Evolutionary conservation across 2,329 filamentous ascomycete species (phyloP), one percentile per base, ranked within the genome.

Genomic region (Pseudogymnoascus sp.): DNA sequence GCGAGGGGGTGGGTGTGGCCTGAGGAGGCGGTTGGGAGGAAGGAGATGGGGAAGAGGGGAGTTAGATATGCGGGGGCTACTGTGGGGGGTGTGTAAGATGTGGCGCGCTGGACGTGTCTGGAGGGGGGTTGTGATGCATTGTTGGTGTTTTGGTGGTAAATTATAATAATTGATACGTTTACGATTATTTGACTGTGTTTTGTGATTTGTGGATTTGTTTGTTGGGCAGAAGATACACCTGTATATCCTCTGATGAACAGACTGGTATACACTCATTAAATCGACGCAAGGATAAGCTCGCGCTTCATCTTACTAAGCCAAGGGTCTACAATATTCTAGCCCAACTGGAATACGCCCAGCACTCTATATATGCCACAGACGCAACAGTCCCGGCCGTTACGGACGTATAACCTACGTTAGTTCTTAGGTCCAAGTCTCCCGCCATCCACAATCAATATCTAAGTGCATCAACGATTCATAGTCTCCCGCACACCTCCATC

Each of bases 1-100:
- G 80, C 83, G 2, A 77, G 89, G 31, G 89, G 89, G 0, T 93
- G 89, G 89, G 83, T 91, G 0, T 82, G 86, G 77, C 89, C 89
- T 1, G 88, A 92, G 70, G 89, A 92, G 70, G 80, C 86, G 2
- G 79, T 92, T 10, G 86, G 86, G 8, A 80, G 88, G 70, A 87
- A 89, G 76, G 89, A 93, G 77, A 79, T 88, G 62, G 87, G 86
- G 4, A 86, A 84, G 78, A 79, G 85, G 64, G 85, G 85, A 15
- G 84, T 88, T 38, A 76, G 80, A 65, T 87, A 87, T 26, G 42
- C 42, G 42, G 42, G 42, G 6, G 42, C 42, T 47, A 13, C 11
- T 26, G 42, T 17, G 42, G 42, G 42, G 19, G 11, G 11, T 23
- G 42, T 47, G 21, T 44, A 44, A 11, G 21, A 47, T 19, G 19